These are phyloP conservation scores for Rhizopus arrhizus DNA, from an alignment of 371 early-diverging fungal species.

Conservation along the genomic window DNA sequence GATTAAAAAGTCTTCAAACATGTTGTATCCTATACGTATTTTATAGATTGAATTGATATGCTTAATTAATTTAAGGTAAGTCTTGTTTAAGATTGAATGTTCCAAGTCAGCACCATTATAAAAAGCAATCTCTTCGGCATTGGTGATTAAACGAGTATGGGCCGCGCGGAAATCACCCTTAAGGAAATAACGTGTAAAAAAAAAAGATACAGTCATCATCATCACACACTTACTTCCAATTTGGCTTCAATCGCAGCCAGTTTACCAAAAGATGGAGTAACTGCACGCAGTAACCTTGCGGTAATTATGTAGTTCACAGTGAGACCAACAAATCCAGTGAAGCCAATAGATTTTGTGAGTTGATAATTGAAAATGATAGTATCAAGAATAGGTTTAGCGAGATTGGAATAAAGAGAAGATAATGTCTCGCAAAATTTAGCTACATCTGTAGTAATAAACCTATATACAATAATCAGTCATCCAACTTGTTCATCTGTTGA, in stretches of 20 bases:
- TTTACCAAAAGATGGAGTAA: constrained; percentile 86
- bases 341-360: constrained; percentile 76
- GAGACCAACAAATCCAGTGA: constrained; percentile 69
- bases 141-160: constrained; percentile 84
- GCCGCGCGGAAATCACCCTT: constrained; percentile 85
- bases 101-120: constrained; percentile 81
- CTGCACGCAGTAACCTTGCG: constrained; percentile 68
- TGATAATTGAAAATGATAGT: constrained; percentile 85
- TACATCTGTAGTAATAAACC: constrained; percentile 83
- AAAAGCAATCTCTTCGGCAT: constrained; percentile 89
- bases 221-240: constrained; percentile 58
- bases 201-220: not conserved
- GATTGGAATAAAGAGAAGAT: constrained; percentile 77
- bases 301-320: constrained; percentile 73
- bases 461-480: constrained; percentile 8
- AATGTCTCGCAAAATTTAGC: constrained; percentile 80
- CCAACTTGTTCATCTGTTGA: not conserved
- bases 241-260: constrained; percentile 82
- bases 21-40: constrained; percentile 80
- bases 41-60: constrained; percentile 84
- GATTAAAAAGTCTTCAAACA: constrained; percentile 91
- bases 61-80: constrained; percentile 69
- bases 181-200: no score
- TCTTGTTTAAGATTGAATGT: constrained; percentile 68
- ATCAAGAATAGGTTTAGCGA: constrained; percentile 86